phyloP scores from a whole-genome alignment of 768 basidiomycete species.

The Xanthoconium stramineum region DNA sequence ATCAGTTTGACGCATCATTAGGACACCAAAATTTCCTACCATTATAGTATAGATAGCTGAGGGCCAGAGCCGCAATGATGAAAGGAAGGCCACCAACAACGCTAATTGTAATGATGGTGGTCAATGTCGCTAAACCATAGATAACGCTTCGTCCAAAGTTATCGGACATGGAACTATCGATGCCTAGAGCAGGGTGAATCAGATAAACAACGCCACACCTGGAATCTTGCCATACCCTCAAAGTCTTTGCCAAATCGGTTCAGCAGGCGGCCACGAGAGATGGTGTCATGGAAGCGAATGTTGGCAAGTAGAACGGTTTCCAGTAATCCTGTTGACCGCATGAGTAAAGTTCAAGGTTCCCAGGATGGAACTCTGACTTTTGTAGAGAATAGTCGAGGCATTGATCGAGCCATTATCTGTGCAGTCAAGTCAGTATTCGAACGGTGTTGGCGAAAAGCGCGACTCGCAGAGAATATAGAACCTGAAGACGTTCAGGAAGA shows the following conservation, averaged over 20 bases:
- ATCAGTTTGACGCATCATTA: constrained; percentile 5
- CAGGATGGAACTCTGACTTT: constrained; percentile 39
- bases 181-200: constrained; percentile 42
- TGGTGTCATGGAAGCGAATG: constrained; percentile 91
- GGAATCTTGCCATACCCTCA: constrained; percentile 44
- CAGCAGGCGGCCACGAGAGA: constrained; percentile 77
- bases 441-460: background rate
- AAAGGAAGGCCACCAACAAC: constrained; percentile 79
- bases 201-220: background rate
- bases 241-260: constrained; percentile 91
- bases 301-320: constrained; percentile 84
- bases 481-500: constrained; percentile 55
- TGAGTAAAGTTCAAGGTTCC: constrained; percentile 12
- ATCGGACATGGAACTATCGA: constrained; percentile 81
- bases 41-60: constrained; percentile 68
- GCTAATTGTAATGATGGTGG: constrained; percentile 73
- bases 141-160: constrained; percentile 80
- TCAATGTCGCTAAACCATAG: constrained; percentile 64
- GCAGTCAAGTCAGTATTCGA: constrained; percentile 2
- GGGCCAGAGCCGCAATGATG: constrained; percentile 50
- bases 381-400: constrained; percentile 75
- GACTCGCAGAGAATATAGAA: constrained; percentile 71
- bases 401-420: constrained; percentile 75
- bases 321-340: constrained; percentile 43
- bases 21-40: constrained; percentile 38